Base-by-base conservation (phyloP, 805 yeast genomes). In the Wickerhamiella shivajii region DNA sequence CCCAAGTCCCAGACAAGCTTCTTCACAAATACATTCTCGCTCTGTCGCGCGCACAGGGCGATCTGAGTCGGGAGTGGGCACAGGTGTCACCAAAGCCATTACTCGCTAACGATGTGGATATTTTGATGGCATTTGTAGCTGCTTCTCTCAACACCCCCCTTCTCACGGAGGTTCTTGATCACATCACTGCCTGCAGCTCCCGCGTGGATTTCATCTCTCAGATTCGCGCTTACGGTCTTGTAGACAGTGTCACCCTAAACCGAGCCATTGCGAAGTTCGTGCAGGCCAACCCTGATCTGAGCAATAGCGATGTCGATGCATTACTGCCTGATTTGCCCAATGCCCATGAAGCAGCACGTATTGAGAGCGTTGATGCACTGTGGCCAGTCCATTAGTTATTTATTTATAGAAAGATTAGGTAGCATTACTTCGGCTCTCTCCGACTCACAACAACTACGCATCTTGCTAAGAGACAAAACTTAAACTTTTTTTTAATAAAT, bases 11-110 rank as follows among this genome's bases (percentile, higher is more conserved):
- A 2, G 19, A 25, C 2, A 2, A 5, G 2, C 28, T 27, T 7
- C 21, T 29, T 12, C 37, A 37, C 23, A 44, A 42, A 31, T 49
- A 48, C 34, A 35, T 47, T 10, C 38, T 39, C n/a, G 52, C 53
- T 3, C 37, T 45, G 27, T 47, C 45, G 9, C 32, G 53, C 12
- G 29, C 40, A n/a, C 24, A 41, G 3, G 47, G 40, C 18, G 27
- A 39, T 17, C 35, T 49, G 12, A 21, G 35, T n/a, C 27, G 25
- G 21, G 52, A 49, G 29, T 45, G 50, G 50, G 25, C 33, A 6
- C 29, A 35, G 20, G 24, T 39, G 15, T 13, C 29, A 10, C n/a
- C n/a, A n/a, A n/a, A n/a, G n/a, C n/a, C n/a, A n/a, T n/a, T n/a
- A n/a, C n/a, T n/a, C n/a, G 16, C 17, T 17, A 14, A 14, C 8